phyloP scores from a whole-genome alignment of 352 stramenopile genomes.

The Globisporangium paddicum region DNA sequence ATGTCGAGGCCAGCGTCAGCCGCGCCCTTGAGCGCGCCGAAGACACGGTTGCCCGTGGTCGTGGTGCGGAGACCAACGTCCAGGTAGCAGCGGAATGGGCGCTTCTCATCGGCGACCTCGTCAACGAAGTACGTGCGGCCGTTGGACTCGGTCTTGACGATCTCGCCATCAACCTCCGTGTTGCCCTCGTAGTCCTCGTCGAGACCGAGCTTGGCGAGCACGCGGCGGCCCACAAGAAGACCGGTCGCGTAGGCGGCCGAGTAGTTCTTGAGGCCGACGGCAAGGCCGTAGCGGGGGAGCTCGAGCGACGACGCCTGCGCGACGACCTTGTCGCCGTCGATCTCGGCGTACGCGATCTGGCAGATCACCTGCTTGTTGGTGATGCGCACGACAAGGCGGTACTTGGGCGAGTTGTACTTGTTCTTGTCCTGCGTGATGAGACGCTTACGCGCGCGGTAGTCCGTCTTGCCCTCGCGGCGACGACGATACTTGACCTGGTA shows the following conservation, averaged over 20 bases:
- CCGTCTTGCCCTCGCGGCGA: slow-evolving; percentile 98
- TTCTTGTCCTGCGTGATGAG: slow-evolving; percentile 99
- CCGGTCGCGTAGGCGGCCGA: slow-evolving; percentile 97
- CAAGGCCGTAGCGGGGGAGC: slow-evolving; percentile 95
- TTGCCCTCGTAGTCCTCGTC: slow-evolving; percentile 98
- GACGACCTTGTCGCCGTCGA: slow-evolving; percentile 98
- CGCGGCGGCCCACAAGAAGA: slow-evolving; percentile 92
- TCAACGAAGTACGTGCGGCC: slow-evolving; percentile 99
- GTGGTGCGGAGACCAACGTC: slow-evolving; percentile 98
- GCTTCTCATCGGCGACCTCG: slow-evolving; percentile 97
- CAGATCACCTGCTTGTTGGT: slow-evolving; percentile 97
- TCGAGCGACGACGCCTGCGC: slow-evolving; percentile 93
- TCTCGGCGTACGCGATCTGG: slow-evolving; percentile 98
- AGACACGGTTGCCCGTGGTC: slow-evolving; percentile 98
- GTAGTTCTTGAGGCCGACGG: slow-evolving; percentile 99
- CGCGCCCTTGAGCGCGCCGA: slow-evolving; percentile 98
- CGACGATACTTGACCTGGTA: slow-evolving; percentile 99
- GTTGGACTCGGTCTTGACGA: slow-evolving; percentile 94
- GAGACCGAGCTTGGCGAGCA: slow-evolving; percentile 98
- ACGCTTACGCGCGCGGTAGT: slow-evolving; percentile 99
- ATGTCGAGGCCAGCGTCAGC: slow-evolving; percentile 98
- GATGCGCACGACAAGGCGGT: slow-evolving; percentile 94
- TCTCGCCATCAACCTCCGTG: slow-evolving; percentile 94
- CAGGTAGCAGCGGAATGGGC: slow-evolving; percentile 96
- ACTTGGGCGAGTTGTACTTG: slow-evolving; percentile 99